Conservation (phyloP, 352 stramenopile species). For the Phytopythium chamaehyphon region DNA sequence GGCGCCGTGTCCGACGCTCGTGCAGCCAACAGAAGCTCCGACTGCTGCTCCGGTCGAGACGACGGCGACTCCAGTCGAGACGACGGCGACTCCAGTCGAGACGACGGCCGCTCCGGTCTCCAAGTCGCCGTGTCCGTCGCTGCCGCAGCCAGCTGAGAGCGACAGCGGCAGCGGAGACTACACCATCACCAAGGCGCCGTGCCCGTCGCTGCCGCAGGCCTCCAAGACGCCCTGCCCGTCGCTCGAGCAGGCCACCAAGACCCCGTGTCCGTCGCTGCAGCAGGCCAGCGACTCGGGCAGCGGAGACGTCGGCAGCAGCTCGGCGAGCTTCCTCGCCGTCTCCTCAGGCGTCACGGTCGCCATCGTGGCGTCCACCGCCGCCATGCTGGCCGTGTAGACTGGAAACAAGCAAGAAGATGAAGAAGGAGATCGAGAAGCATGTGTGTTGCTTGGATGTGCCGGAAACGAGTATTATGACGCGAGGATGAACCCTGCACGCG, state of each 20-base stretch:
- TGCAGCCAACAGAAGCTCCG: slow-evolving; percentile 5
- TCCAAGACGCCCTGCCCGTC: slow-evolving; percentile 9
- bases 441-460: slow-evolving; percentile 9
- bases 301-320: slow-evolving; percentile 13
- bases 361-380: slow-evolving; percentile 8
- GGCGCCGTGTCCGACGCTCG: slow-evolving; percentile 9
- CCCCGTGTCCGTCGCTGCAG: slow-evolving; percentile 22
- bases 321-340: slow-evolving; percentile 1
- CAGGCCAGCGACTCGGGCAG: slow-evolving; percentile 23
- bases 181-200: slow-evolving; percentile 1
- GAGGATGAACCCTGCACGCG: slow-evolving; percentile 9
- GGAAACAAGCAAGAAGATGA: neutral
- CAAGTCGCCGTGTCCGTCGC: slow-evolving; percentile 27
- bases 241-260: slow-evolving; percentile 14
- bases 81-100: neutral
- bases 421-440: neutral
- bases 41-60: slow-evolving; percentile 1
- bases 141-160: slow-evolving; percentile 16
- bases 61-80: neutral
- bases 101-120: neutral
- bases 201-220: too few species aligned
- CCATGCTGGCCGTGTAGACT: slow-evolving; percentile 22
- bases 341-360: slow-evolving; percentile 9
- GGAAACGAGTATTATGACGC: slow-evolving; percentile 9
- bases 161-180: slow-evolving; percentile 2